Conservation (phyloP, 2,329 filamentous ascomycete species). For the Pyrenochaeta sp. region DNA sequence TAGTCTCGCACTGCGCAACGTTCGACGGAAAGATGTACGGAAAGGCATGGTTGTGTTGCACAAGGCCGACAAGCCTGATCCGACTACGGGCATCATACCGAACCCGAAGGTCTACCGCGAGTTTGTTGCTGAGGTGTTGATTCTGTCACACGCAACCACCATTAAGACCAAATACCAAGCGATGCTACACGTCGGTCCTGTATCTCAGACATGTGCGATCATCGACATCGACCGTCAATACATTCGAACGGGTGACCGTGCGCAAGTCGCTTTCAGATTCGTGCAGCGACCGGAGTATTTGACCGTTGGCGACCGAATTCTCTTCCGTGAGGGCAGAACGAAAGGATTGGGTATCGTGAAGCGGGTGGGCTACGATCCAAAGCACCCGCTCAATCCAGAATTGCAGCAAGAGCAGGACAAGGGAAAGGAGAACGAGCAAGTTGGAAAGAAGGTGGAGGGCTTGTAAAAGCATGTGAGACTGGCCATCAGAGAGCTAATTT, state of each 20-base stretch:
- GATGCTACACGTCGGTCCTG: slow-evolving; percentile 95
- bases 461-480: slow-evolving; percentile 3
- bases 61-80: slow-evolving; percentile 73
- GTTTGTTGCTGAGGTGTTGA: slow-evolving; percentile 78
- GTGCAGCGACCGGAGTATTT: slow-evolving; percentile 94
- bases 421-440: slow-evolving; percentile 23
- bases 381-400: slow-evolving; percentile 53
- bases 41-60: slow-evolving; percentile 98
- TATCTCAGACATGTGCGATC: slow-evolving; percentile 95
- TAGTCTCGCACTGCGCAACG: slow-evolving; percentile 86
- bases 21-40: slow-evolving; percentile 88
- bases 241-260: slow-evolving; percentile 93
- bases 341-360: slow-evolving; percentile 97
- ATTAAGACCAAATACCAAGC: slow-evolving; percentile 98
- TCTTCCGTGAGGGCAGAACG: slow-evolving; percentile 94
- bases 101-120: slow-evolving; percentile 63
- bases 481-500: neutral
- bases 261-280: slow-evolving; percentile 92
- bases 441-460: slow-evolving; percentile 16
- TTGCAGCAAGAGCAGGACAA: slow-evolving; percentile 32
- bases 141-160: slow-evolving; percentile 93
- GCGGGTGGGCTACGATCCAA: slow-evolving; percentile 82
- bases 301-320: slow-evolving; percentile 82
- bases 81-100: slow-evolving; percentile 41
- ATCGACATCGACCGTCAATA: slow-evolving; percentile 97